Conservation (phyloP, 108 stramenopile genomes). For the Mayamaea pseudoterrestris region DNA sequence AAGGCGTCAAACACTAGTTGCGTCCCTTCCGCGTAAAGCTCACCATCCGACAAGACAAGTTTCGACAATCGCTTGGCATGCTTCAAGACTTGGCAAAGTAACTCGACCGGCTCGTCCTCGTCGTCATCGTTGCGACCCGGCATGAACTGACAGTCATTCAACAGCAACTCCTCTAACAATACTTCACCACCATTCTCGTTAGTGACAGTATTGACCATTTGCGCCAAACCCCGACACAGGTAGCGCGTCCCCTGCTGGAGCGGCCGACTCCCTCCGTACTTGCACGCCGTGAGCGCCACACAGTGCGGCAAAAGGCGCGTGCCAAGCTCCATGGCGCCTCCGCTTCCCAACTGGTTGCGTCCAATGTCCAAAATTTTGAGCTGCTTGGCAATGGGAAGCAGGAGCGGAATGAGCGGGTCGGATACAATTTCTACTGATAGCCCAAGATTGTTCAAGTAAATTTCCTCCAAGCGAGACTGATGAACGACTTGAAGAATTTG, state of each 20-base stretch:
- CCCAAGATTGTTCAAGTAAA: too few species aligned
- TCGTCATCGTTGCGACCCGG: background rate
- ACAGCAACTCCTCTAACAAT: background rate
- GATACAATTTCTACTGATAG: background rate
- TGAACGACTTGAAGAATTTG: background rate
- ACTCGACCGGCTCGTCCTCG: background rate
- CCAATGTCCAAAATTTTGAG: slow-evolving; percentile 4
- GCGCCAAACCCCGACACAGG: background rate
- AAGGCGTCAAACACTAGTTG: background rate
- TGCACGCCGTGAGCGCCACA: background rate
- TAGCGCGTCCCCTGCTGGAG: background rate
- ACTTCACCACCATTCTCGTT: background rate
- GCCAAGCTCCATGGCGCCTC: slow-evolving; percentile 5
- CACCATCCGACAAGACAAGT: background rate
- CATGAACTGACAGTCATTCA: background rate
- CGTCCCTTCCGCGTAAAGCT: background rate
- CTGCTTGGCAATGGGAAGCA: background rate
- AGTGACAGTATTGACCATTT: background rate
- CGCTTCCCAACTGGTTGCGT: slow-evolving; percentile 9
- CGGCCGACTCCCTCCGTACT: background rate
- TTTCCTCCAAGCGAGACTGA: background rate
- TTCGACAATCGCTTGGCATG: background rate
- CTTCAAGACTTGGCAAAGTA: background rate
- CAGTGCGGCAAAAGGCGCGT: background rate
- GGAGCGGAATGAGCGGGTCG: too few species aligned